phyloP scores from a whole-genome alignment of 768 basidiomycete species.

The Tulasnella sp. region DNA sequence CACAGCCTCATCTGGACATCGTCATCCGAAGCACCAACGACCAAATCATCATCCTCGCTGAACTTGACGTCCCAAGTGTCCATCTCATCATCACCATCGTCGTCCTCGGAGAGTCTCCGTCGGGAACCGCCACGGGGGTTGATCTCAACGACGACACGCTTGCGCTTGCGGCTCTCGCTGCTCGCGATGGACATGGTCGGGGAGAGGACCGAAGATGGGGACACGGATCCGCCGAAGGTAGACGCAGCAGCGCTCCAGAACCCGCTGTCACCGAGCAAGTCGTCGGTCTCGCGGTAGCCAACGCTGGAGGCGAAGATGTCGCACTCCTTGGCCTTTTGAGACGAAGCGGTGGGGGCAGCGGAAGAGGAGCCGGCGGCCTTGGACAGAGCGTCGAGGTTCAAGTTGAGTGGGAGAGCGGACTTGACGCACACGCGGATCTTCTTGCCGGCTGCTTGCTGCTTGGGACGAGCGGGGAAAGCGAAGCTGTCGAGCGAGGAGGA shows the following conservation, averaged over 20 bases:
- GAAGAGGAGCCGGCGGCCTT: background rate
- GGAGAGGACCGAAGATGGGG: background rate
- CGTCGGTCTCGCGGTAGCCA: background rate
- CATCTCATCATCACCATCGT: background rate
- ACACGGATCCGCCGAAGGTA: background rate
- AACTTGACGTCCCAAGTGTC: background rate
- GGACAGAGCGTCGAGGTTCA: background rate
- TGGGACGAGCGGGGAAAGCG: background rate
- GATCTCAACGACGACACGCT: constrained; percentile 23
- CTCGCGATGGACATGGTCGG: background rate
- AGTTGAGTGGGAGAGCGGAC: constrained; percentile 9
- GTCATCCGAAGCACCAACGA: background rate
- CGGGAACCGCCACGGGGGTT: background rate
- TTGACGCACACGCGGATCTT: constrained; percentile 23
- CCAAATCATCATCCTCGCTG: background rate
- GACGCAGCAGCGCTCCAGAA: background rate
- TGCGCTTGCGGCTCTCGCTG: constrained; percentile 5
- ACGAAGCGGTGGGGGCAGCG: background rate
- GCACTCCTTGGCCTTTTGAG: background rate
- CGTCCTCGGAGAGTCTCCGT: background rate
- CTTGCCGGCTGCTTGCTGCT: background rate
- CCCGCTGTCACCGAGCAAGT: constrained; percentile 4
- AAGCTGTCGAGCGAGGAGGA: background rate
- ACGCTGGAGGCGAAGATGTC: background rate
- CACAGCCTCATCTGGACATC: background rate